Percentiles rank a stretch among this genome's conserved stretches.
Evolutionary conservation across 2,329 filamentous ascomycete genomes (phyloP).

Genomic region (Herpomyces periplanetae): DNA sequence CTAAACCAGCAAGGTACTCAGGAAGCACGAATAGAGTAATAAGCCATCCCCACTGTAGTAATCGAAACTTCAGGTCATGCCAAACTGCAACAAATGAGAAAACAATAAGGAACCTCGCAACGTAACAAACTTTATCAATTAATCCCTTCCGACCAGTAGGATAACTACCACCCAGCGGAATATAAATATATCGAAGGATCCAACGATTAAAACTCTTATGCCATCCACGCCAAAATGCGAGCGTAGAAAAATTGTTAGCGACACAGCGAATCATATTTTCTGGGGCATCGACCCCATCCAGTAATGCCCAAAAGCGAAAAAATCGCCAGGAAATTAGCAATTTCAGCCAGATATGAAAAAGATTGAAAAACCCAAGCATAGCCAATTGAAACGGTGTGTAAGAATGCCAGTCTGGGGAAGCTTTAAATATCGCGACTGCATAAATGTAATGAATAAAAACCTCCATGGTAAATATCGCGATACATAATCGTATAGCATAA

Average conservation of each 20-base stretch:
- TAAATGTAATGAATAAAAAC: conserved; percentile 68
- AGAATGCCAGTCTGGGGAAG: conserved; percentile 31
- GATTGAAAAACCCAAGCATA: conserved; percentile 74
- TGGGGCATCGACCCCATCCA: conserved; percentile 68
- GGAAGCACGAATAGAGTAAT: conserved; percentile 75
- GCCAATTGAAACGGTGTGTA: conserved; percentile 62
- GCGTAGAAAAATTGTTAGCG: conserved; percentile 61
- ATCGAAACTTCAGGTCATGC: conserved; percentile 72
- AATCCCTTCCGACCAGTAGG: conserved; percentile 3
- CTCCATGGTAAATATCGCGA: conserved; percentile 60
- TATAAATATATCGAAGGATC: conserved; percentile 68
- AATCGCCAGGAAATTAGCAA: conserved; percentile 88
- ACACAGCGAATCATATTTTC: conserved; percentile 97
- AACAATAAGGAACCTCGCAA: conserved; percentile 38
- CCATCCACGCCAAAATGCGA: conserved; percentile 85
- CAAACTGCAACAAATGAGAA: conserved; percentile 93
- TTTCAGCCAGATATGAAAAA: conserved; percentile 92
- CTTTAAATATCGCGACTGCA: conserved; percentile 58
- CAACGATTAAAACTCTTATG: conserved; percentile 82
- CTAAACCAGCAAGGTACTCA: conserved; percentile 24
- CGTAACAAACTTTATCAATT: conserved; percentile 14
- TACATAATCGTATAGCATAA: conserved; percentile 42
- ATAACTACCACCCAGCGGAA: conserved; percentile 38
- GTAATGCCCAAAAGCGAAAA: conserved; percentile 74
- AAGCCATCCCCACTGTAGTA: conserved; percentile 89